These are phyloP conservation scores for Choanephora cucurbitarum DNA, from an alignment of 371 early-diverging fungal genomes.

Conservation along the genomic window DNA sequence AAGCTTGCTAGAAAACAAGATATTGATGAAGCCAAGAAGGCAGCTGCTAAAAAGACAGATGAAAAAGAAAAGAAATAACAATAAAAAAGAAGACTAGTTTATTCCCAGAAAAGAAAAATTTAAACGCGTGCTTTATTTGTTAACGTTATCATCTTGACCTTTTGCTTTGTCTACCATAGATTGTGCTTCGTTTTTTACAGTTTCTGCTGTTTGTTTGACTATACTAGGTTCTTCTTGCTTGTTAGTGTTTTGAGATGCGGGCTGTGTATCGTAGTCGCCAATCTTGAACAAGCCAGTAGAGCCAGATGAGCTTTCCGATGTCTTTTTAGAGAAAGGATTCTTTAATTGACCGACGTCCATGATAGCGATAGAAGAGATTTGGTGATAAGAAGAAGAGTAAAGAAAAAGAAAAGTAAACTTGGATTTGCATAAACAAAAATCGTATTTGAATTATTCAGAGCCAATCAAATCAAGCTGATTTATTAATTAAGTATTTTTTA, in stretches of 20 bases:
- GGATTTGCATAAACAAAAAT: slow-evolving; percentile 5
- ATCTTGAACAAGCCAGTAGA: slow-evolving; percentile 32
- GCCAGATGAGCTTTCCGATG: slow-evolving; percentile 7
- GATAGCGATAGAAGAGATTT: slow-evolving; percentile 7
- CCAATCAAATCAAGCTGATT: slow-evolving; percentile 5
- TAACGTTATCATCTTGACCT: slow-evolving; percentile 1
- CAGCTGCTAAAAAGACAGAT: neutral
- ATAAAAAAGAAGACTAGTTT: neutral
- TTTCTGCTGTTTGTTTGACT: slow-evolving; percentile 4
- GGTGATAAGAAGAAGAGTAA: slow-evolving; percentile 2
- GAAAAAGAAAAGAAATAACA: slow-evolving; percentile 17
- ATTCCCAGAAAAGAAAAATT: neutral
- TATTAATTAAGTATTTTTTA: slow-evolving; percentile 18
- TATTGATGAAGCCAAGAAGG: slow-evolving; percentile 12
- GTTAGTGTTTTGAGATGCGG: neutral
- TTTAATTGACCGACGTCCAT: slow-evolving; percentile 49
- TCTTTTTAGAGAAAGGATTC: slow-evolving; percentile 30
- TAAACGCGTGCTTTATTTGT: neutral
- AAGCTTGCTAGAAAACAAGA: slow-evolving; percentile 23
- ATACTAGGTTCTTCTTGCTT: slow-evolving; percentile 3
- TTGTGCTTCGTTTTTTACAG: slow-evolving; percentile 12
- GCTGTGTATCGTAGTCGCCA: slow-evolving; percentile 42
- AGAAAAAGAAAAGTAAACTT: slow-evolving; percentile 1
- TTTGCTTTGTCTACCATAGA: slow-evolving; percentile 7
- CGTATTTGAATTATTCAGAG: neutral